phyloP scores from a whole-genome alignment of 331 rosid genomes.

The Pyracantha coccinea region DNA sequence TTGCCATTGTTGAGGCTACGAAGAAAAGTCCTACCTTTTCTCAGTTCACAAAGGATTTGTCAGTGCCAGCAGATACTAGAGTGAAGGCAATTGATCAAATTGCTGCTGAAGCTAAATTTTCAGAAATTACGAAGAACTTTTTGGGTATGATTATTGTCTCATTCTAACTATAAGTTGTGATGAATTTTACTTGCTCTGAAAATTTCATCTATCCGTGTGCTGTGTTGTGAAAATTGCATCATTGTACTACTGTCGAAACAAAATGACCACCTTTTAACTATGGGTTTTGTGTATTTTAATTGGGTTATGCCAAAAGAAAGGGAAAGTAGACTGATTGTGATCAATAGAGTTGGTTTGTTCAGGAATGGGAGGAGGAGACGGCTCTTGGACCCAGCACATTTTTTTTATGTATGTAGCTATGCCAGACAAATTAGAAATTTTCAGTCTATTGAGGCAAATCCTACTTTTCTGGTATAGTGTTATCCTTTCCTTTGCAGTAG shows the following conservation, averaged over 20 bases:
- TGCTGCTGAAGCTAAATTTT: constrained; percentile 49
- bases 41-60: constrained; percentile 51
- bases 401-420: too few relatives aligned
- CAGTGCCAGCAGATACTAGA: constrained; percentile 50
- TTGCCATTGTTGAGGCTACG: constrained; percentile 44
- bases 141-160: constrained; percentile 43
- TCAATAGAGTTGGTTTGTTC: too few relatives aligned
- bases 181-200: neutral
- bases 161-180: neutral
- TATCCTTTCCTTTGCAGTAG: too few relatives aligned
- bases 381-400: too few relatives aligned
- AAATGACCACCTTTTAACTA: neutral
- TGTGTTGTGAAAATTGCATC: neutral
- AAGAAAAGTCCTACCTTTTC: constrained; percentile 42
- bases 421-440: too few relatives aligned
- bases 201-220: neutral
- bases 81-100: constrained; percentile 49
- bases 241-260: neutral
- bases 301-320: neutral
- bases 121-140: constrained; percentile 63
- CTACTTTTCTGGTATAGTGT: too few relatives aligned
- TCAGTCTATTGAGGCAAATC: too few relatives aligned
- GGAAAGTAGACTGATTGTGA: neutral
- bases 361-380: too few relatives aligned
- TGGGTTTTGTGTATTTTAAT: neutral